phyloP scores from a whole-genome alignment of 495 filamentous ascomycete genomes.

The Tuber brumale region DNA sequence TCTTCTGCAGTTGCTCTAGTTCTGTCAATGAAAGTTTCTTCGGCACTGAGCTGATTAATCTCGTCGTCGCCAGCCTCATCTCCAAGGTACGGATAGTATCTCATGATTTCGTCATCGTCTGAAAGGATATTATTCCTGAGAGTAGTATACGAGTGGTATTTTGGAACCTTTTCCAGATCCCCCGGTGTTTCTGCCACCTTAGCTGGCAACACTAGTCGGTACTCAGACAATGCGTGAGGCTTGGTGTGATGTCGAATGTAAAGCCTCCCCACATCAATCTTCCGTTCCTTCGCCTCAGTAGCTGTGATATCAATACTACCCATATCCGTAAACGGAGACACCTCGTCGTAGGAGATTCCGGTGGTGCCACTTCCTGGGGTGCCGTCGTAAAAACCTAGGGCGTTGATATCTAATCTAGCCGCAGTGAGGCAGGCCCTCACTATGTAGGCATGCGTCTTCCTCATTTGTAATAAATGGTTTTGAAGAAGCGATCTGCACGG shows the following conservation, averaged over 20 bases:
- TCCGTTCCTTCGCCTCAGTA: slow-evolving; percentile 22
- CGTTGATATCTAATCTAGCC: slow-evolving; percentile 29
- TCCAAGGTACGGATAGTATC: slow-evolving; percentile 43
- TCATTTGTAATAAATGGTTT: slow-evolving; percentile 33
- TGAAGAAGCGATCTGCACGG: slow-evolving; percentile 6
- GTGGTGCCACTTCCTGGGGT: slow-evolving; percentile 3
- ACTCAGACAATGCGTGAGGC: slow-evolving; percentile 12
- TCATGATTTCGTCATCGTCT: slow-evolving; percentile 42
- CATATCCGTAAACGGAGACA: slow-evolving; percentile 40
- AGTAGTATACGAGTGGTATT: slow-evolving; percentile 41
- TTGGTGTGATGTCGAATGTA: slow-evolving; percentile 15
- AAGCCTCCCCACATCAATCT: slow-evolving; percentile 19
- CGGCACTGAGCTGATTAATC: slow-evolving; percentile 30
- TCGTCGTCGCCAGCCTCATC: slow-evolving; percentile 41
- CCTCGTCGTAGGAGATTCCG: slow-evolving; percentile 31
- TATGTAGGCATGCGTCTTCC: slow-evolving; percentile 37
- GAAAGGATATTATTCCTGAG: slow-evolving; percentile 41
- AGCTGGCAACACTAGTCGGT: slow-evolving; percentile 21
- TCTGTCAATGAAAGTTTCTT: slow-evolving; percentile 39
- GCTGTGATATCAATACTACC: slow-evolving; percentile 24
- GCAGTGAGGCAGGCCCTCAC: slow-evolving; percentile 26
- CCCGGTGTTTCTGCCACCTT: slow-evolving; percentile 15
- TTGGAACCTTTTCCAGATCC: slow-evolving; percentile 30
- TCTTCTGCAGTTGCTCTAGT: slow-evolving; percentile 36
- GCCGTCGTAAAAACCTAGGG: neutral